Base-by-base conservation (phyloP, 768 basidiomycete species). In the Lactarius tabidus region DNA sequence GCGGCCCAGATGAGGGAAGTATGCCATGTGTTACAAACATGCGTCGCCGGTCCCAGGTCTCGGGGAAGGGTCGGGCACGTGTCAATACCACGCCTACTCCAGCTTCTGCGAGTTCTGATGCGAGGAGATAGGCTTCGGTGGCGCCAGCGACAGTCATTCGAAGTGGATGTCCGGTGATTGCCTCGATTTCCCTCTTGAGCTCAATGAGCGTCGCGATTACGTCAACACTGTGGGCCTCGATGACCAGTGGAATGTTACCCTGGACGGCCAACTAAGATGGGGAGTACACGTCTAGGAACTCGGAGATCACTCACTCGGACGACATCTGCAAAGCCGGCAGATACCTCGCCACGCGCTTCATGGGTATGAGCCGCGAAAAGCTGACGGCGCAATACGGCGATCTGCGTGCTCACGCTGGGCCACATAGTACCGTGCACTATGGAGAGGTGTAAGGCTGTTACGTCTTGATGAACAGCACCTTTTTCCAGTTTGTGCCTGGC, bases 221-320 rank as follows among this genome's bases (percentile, higher is more conserved):
- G 74, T 95, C 94, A 5, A 91, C 93, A 70, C 80, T 92, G 68
- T 88, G 79, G 2, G 84, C 86, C 60, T 88, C 84, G 9, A 93
- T 78, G 14, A 96, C 88, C 6, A 97, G 77, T 3, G 91, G 88
- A 26, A 94, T 79, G 39, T 79, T 71, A 6, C 91, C 90, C 86
- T 89, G 66, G 28, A 18, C 14, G 1, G 23, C 8, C 36, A 6
- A 1, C 17, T 54, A 15, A 61, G 35, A 55, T 1, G 17, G 33
- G 28, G 36, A 36, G 60, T 54, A 53, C 17, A 20, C 26, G 48
- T 20, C 15, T 28, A 54, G 15, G 38, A n/a, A 15, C 18, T 14
- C 26, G 35, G 54, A 38, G 8, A 15, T 12, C 28, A 59, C 73
- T 45, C 41, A 75, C 76, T 51, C 74, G 69, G 3, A 74, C 75